Conservation (phyloP, 2,329 filamentous ascomycete species). For the Fusarium domesticum region DNA sequence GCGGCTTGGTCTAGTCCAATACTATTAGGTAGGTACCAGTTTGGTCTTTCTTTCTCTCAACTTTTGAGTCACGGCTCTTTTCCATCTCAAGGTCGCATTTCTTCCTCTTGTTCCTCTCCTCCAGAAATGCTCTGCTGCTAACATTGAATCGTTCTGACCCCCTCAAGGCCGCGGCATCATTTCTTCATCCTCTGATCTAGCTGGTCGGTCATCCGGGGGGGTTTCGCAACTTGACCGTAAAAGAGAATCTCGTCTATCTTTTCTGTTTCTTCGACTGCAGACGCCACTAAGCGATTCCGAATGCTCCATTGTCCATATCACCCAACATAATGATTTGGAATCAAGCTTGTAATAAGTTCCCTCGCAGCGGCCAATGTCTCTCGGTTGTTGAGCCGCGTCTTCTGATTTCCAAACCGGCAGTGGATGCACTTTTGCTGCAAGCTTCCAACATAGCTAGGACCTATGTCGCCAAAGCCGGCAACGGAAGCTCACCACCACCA, state of each 20-base stretch:
- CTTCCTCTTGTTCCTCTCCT: slow-evolving; percentile 1
- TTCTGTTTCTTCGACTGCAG: slow-evolving; percentile 1
- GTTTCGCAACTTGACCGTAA: slow-evolving; percentile 5
- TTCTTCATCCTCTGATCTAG: slow-evolving; percentile 5
- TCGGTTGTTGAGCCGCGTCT: slow-evolving; percentile 8
- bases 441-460: too few relatives aligned
- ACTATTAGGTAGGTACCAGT: too few relatives aligned
- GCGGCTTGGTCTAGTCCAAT: too few relatives aligned
- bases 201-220: slow-evolving; percentile 20
- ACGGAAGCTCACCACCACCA: slow-evolving; percentile 2
- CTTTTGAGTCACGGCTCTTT: slow-evolving; percentile 10
- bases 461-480: slow-evolving; percentile 15
- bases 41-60: not conserved
- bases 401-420: not conserved
- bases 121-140: slow-evolving; percentile 25
- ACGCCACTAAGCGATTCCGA: slow-evolving; percentile 4
- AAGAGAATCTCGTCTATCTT: slow-evolving; percentile 6
- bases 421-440: too few relatives aligned
- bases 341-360: slow-evolving; percentile 40
- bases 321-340: slow-evolving; percentile 39
- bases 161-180: slow-evolving; percentile 19
- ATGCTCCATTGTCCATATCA: slow-evolving; percentile 17
- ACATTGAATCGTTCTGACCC: slow-evolving; percentile 9
- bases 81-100: slow-evolving; percentile 1
- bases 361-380: slow-evolving; percentile 25